Conservation (phyloP, 1,139 yeast genomes). For the Hansenula lynferdii region DNA sequence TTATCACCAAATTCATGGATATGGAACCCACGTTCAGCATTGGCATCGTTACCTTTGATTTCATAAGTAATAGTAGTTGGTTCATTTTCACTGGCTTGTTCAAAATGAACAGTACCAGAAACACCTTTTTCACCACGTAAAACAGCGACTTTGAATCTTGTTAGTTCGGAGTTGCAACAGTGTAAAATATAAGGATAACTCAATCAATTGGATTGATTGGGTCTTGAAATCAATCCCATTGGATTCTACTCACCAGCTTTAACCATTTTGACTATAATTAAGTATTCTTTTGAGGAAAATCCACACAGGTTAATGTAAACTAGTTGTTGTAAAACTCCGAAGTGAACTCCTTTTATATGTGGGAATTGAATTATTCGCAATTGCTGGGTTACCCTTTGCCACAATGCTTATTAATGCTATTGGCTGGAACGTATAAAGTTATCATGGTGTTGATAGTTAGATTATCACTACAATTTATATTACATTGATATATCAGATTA, state of each 20-base stretch:
- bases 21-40: conserved; percentile 95
- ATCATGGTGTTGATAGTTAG: background rate
- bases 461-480: too few species aligned
- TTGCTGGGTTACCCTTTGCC: background rate
- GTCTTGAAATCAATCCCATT: too few species aligned
- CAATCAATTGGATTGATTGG: background rate
- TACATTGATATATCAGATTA: too few species aligned
- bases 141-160: conserved; percentile 64
- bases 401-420: background rate
- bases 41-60: conserved; percentile 80
- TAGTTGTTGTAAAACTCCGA: background rate
- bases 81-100: conserved; percentile 70
- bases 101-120: conserved; percentile 79
- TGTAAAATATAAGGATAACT: background rate
- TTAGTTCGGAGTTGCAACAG: background rate
- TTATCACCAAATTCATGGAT: conserved; percentile 97
- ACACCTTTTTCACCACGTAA: conserved; percentile 93
- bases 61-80: conserved; percentile 88
- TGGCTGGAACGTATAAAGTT: background rate
- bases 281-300: too few species aligned
- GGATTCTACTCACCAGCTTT: conserved; percentile 36
- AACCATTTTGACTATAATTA: conserved; percentile 26
- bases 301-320: background rate
- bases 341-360: background rate
- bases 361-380: background rate